Conservation (phyloP, 306 rosid genomes). For the Crataegus laevigata region DNA sequence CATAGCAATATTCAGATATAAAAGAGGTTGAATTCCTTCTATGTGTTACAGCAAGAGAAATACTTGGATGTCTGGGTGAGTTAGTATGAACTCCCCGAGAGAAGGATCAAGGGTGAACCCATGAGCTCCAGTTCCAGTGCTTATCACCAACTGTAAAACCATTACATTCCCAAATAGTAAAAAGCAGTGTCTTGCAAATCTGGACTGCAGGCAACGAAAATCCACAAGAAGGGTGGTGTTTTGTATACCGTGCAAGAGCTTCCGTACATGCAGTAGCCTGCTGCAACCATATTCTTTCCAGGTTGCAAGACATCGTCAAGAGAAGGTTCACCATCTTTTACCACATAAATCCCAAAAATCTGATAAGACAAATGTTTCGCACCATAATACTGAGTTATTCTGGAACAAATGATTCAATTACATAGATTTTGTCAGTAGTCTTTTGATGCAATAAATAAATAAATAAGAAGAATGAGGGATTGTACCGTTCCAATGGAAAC, state of each 20-base stretch:
- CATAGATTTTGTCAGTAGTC: constrained; percentile 1
- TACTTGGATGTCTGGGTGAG: constrained; percentile 94
- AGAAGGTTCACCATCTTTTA: constrained; percentile 57
- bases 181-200: not conserved
- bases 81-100: constrained; percentile 92
- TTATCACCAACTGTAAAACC: constrained; percentile 64
- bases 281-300: constrained; percentile 87
- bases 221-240: not conserved
- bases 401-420: constrained; percentile 7
- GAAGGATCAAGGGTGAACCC: constrained; percentile 98
- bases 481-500: constrained; percentile 95
- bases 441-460: not conserved
- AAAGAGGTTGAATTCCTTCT: not conserved
- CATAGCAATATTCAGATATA: not conserved
- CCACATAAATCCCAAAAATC: constrained; percentile 87
- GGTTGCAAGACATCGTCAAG: constrained; percentile 82
- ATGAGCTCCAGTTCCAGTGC: constrained; percentile 75
- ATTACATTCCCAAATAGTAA: constrained; percentile 13
- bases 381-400: constrained; percentile 19
- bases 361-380: constrained; percentile 22
- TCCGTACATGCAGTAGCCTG: constrained; percentile 99
- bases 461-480: not conserved
- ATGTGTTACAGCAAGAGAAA: not conserved
- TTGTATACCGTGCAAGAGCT: constrained; percentile 92
- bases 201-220: not conserved